Conservation (phyloP, 371 early-diverging fungal species). For the Mucor lusitanicus region DNA sequence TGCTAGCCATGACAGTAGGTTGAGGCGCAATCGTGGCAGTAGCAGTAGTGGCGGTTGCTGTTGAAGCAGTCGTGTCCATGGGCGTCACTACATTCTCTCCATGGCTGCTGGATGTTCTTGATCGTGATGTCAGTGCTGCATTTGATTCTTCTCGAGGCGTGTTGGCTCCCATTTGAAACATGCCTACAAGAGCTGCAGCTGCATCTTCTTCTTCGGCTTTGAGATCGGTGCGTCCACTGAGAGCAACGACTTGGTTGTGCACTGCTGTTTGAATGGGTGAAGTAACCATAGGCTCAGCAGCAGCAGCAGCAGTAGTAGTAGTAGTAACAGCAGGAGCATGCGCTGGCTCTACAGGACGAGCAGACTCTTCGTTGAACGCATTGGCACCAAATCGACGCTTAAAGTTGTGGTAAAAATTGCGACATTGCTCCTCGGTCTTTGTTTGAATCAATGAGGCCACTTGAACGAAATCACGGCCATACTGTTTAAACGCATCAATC, state of each 20-base stretch:
- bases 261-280: not conserved
- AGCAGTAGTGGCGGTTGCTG: not conserved
- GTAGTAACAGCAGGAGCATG: not conserved
- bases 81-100: not conserved
- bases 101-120: slow-evolving; percentile 16
- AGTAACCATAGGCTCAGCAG: not conserved
- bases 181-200: slow-evolving; percentile 50
- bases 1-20: not conserved
- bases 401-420: slow-evolving; percentile 79
- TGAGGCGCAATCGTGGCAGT: not conserved
- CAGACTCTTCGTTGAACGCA: slow-evolving; percentile 55
- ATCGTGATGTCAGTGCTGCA: slow-evolving; percentile 6
- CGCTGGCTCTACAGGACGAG: slow-evolving; percentile 9
- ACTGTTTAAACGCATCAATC: slow-evolving; percentile 71
- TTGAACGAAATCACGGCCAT: slow-evolving; percentile 74
- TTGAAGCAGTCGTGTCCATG: not conserved
- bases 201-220: slow-evolving; percentile 59
- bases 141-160: slow-evolving; percentile 12
- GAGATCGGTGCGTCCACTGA: slow-evolving; percentile 34
- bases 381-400: slow-evolving; percentile 69
- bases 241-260: not conserved
- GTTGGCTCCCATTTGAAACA: slow-evolving; percentile 48
- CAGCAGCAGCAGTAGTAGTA: not conserved
- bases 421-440: slow-evolving; percentile 82
- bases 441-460: slow-evolving; percentile 73